These are phyloP conservation scores for Talaromyces stipitatus DNA, from an alignment of 495 filamentous ascomycete genomes.

Conservation along the genomic window DNA sequence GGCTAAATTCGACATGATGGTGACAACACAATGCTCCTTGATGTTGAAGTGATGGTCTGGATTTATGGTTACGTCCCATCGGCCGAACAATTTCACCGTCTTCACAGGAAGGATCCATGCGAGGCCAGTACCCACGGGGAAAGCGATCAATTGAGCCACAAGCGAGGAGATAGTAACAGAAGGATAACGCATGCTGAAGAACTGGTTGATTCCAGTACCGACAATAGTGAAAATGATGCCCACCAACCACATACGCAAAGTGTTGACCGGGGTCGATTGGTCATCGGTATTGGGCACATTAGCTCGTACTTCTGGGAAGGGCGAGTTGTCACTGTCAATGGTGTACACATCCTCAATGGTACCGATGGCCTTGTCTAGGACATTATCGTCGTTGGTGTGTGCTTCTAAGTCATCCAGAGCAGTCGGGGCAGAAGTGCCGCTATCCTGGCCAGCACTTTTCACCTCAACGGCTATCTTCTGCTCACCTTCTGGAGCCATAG, in stretches of 20 bases:
- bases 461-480: not conserved
- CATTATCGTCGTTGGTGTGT: not conserved
- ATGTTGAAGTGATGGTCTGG: constrained; percentile 53
- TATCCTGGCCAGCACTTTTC: not conserved
- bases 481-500: not conserved
- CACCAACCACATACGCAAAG: constrained; percentile 71
- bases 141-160: constrained; percentile 58
- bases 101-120: constrained; percentile 31
- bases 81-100: constrained; percentile 39
- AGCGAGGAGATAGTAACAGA: constrained; percentile 68
- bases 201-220: constrained; percentile 69
- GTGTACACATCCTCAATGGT: constrained; percentile 5
- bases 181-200: constrained; percentile 80
- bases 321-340: constrained; percentile 8
- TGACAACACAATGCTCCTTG: constrained; percentile 58
- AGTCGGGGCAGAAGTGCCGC: not conserved
- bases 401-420: not conserved
- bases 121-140: constrained; percentile 47
- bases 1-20: constrained; percentile 40
- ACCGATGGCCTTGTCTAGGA: constrained; percentile 1
- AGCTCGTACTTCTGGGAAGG: constrained; percentile 59
- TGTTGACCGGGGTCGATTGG: constrained; percentile 63
- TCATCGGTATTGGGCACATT: constrained; percentile 65
- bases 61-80: constrained; percentile 42
- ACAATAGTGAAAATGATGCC: constrained; percentile 68